A percentile compares a stretch with the other conserved stretches of the same genome.
Conservation (phyloP, 352 stramenopile genomes). For the Hyaloperonospora brassicae region DNA sequence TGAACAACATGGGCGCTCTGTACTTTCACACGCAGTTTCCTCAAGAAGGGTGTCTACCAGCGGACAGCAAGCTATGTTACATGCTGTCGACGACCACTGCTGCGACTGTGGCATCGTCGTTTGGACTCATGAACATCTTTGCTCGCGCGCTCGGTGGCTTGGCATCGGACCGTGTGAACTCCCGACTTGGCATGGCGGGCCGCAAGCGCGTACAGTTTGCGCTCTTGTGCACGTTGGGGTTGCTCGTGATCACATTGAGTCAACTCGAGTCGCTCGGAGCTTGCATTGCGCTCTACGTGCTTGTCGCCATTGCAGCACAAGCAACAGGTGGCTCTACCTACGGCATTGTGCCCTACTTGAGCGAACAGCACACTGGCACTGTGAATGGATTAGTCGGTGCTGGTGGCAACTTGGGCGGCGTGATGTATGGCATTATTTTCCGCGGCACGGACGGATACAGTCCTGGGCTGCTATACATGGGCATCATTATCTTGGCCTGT, state of each 20-base stretch:
- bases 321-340: slow-evolving; percentile 60
- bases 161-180: slow-evolving; percentile 79
- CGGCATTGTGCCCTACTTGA: slow-evolving; percentile 68
- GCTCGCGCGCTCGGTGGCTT: slow-evolving; percentile 84
- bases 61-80: slow-evolving; percentile 15
- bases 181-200: slow-evolving; percentile 81
- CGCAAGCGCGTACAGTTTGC: slow-evolving; percentile 81
- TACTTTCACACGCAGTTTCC: slow-evolving; percentile 91
- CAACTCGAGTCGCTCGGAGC: slow-evolving; percentile 53
- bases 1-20: slow-evolving; percentile 92
- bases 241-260: slow-evolving; percentile 85
- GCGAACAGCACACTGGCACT: slow-evolving; percentile 52
- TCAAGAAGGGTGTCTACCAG: slow-evolving; percentile 36
- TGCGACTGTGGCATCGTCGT: slow-evolving; percentile 85
- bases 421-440: slow-evolving; percentile 72
- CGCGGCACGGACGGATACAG: slow-evolving; percentile 31
- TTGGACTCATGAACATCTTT: slow-evolving; percentile 94
- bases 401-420: slow-evolving; percentile 57
- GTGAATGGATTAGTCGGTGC: slow-evolving; percentile 61
- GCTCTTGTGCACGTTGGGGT: slow-evolving; percentile 65
- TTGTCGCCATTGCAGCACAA: slow-evolving; percentile 90
- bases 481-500: slow-evolving; percentile 46
- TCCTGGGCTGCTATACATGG: slow-evolving; percentile 43
- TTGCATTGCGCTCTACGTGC: slow-evolving; percentile 83
- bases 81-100: slow-evolving; percentile 47